A percentile compares a stretch with the other conserved stretches of the same genome.
Conservation (phyloP, 495 filamentous ascomycete species). For the Talaromyces wortmannii region DNA sequence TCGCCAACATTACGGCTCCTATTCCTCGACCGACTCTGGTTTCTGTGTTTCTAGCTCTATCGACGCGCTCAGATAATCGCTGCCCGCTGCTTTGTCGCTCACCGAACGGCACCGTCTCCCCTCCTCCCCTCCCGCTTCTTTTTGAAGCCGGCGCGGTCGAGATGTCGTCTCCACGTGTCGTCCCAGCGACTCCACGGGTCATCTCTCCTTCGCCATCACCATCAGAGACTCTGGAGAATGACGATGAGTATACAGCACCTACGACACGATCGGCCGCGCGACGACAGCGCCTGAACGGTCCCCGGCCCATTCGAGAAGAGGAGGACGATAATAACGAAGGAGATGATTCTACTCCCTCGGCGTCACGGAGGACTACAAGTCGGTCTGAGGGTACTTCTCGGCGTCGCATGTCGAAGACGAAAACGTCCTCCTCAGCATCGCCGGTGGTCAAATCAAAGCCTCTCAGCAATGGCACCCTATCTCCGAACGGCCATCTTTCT, state of each 20-base stretch:
- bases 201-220: constrained; percentile 65
- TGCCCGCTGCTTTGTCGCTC: constrained; percentile 24
- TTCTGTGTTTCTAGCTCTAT: neutral
- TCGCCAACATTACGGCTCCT: constrained; percentile 35
- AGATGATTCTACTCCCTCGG: constrained; percentile 32
- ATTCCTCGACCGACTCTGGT: neutral
- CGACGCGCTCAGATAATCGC: neutral
- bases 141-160: constrained; percentile 20
- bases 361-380: constrained; percentile 16
- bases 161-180: constrained; percentile 40
- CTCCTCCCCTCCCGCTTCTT: constrained; percentile 41
- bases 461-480: constrained; percentile 31
- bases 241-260: constrained; percentile 53
- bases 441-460: constrained; percentile 18
- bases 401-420: constrained; percentile 40
- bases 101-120: constrained; percentile 42
- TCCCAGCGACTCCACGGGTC: constrained; percentile 62
- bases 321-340: constrained; percentile 26
- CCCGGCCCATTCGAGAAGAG: constrained; percentile 34
- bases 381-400: constrained; percentile 14
- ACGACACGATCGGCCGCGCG: constrained; percentile 58
- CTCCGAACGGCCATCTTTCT: constrained; percentile 65
- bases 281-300: constrained; percentile 34
- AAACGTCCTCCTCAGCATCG: constrained; percentile 27
- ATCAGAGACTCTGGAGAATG: constrained; percentile 43